Evolutionary conservation across 805 yeast genomes (phyloP).

Genomic region (Hemisphaericaspora nanyangensis): DNA sequence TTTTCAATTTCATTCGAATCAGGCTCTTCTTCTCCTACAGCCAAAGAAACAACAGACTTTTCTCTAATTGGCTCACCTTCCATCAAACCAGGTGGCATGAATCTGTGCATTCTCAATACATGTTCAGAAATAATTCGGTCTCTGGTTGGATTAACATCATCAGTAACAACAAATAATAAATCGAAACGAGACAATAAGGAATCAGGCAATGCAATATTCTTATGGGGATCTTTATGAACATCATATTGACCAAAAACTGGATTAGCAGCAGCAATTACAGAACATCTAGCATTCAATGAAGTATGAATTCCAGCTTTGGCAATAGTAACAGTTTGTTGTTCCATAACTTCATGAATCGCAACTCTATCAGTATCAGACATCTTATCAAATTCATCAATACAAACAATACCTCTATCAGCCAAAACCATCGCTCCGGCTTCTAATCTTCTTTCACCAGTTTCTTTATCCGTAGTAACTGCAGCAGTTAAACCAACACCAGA

Average conservation of each 20-base stretch:
- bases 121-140: constrained; percentile 92
- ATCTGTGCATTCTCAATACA: constrained; percentile 90
- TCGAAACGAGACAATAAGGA: constrained; percentile 96
- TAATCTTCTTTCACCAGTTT: constrained; percentile 92
- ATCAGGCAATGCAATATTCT: constrained; percentile 95
- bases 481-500: constrained; percentile 99
- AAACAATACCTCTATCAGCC: constrained; percentile 95
- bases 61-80: constrained; percentile 96
- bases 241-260: constrained; percentile 97
- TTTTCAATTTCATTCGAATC: constrained; percentile 45
- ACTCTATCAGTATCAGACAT: constrained; percentile 97
- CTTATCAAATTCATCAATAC: constrained; percentile 98
- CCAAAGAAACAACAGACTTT: constrained; percentile 60
- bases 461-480: constrained; percentile 93
- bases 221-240: constrained; percentile 92
- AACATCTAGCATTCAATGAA: constrained; percentile 91
- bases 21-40: constrained; percentile 72
- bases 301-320: constrained; percentile 99
- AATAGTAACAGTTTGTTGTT: constrained; percentile 96
- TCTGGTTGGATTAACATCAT: constrained; percentile 79
- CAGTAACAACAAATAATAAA: constrained; percentile 90
- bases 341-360: constrained; percentile 99
- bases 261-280: constrained; percentile 96
- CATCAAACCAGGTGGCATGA: constrained; percentile 76
- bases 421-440: constrained; percentile 99